Base-by-base conservation (phyloP, 2,329 filamentous ascomycete genomes). In the Aspergillus chevalieri region DNA sequence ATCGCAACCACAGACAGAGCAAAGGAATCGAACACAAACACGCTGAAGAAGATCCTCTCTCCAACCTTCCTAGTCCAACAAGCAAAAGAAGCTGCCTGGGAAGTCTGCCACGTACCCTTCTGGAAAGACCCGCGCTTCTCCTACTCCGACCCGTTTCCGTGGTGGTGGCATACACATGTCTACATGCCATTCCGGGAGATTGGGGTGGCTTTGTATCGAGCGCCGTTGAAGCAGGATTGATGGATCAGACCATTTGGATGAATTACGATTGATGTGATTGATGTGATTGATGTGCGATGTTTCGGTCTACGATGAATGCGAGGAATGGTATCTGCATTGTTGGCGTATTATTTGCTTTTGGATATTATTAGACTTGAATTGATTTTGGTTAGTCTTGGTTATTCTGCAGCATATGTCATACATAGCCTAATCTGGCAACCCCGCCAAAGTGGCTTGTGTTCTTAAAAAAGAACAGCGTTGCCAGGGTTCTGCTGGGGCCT, bases 121-220 rank as follows among this genome's bases (percentile, higher is more conserved):
- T 82, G 78, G 78, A 76, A 77, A 47, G 77, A 83, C 15, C 77
- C 77, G 0, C 77, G 71, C 0, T 82, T 78, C 48, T 76, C 78
- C 44, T 43, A 61, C 1, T 77, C 74, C 68, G 81, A 84, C 63
- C 80, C 80, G 1, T 61, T 77, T 60, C 81, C 81, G 0, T 80
- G 74, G 57, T 77, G 79, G 65, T 77, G 76, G 70, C 64, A 82
- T 46, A 79, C 79, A 51, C 78, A 82, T 55, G 65, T 81, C 3
- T 81, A 79, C 22, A 26, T 6, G 19, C 43, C 43, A 10, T 64
- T 55, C 51, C 55, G 50, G 70, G 59, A 33, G 59, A 55, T 34
- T 60, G 66, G 44, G 72, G 67, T 21, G 62, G 68, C 26, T 64
- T 57, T 42, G 65, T 65, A 43, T 79, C 38, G 17, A 41, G 8